Conservation (phyloP, 345 rosid genomes). For the Heritiera fomes region DNA sequence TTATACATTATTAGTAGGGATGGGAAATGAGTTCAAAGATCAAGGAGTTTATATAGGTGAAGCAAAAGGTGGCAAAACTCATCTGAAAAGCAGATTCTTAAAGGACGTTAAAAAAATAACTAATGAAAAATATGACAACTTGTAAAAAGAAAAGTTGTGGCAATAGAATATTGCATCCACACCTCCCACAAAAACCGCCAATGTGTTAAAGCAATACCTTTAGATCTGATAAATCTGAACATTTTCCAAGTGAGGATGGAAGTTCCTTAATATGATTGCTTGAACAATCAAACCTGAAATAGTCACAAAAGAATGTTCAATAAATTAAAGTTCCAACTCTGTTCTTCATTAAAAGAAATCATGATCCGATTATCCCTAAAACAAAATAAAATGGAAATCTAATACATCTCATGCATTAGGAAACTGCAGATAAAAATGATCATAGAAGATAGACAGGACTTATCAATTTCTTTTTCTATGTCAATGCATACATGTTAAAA, state of each 20-base stretch:
- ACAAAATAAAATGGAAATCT: background rate
- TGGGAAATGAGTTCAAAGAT: background rate
- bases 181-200: background rate
- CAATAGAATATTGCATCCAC: background rate
- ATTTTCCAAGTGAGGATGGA: constrained; percentile 74
- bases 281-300: constrained; percentile 83
- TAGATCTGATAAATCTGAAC: constrained; percentile 70
- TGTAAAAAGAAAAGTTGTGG: background rate
- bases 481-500: background rate
- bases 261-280: constrained; percentile 72
- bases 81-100: background rate
- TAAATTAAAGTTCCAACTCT: background rate
- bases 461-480: background rate
- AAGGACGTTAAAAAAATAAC: background rate
- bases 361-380: background rate
- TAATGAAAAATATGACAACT: background rate
- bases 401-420: constrained; percentile 1
- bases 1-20: background rate
- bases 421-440: background rate
- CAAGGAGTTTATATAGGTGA: background rate
- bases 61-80: background rate
- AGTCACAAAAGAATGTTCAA: constrained; percentile 21
- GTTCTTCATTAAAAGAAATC: constrained; percentile 2
- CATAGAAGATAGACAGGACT: background rate
- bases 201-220: constrained; percentile 54